Percentiles rank a stretch among this genome's conserved stretches.
Conservation (phyloP, 169 alveolate species). For the Plasmodium falciparum region DNA sequence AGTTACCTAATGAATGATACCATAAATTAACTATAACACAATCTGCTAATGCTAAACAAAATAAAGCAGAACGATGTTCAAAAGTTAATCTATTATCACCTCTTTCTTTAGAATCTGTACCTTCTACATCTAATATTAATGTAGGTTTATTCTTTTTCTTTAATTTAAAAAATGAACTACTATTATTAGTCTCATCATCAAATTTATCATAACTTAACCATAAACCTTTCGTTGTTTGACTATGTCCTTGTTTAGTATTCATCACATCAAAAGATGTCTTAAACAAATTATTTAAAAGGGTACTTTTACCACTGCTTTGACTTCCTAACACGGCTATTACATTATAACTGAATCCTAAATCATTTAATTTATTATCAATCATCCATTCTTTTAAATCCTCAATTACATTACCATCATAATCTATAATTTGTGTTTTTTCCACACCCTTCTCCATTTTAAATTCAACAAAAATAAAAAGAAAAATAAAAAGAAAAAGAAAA, state of each 20-base stretch:
- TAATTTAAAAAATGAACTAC: neutral
- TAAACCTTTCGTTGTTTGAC: constrained; percentile 93
- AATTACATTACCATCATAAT: constrained; percentile 71
- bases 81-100: constrained; percentile 92
- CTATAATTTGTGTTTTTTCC: constrained; percentile 57
- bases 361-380: constrained; percentile 19
- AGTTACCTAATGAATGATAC: constrained; percentile 91
- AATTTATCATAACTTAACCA: constrained; percentile 88
- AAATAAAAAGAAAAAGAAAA: too few relatives aligned
- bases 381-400: constrained; percentile 71
- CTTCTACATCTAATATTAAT: constrained; percentile 92
- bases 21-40: constrained; percentile 90
- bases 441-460: constrained; percentile 8
- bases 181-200: constrained; percentile 20
- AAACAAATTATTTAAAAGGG: constrained; percentile 87
- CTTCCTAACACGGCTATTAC: constrained; percentile 92
- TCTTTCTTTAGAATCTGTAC: constrained; percentile 92
- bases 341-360: constrained; percentile 82
- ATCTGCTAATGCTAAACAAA: constrained; percentile 92
- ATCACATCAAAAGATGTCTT: constrained; percentile 89
- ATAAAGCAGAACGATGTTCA: constrained; percentile 92
- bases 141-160: constrained; percentile 59
- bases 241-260: constrained; percentile 90
- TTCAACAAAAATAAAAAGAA: neutral
- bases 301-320: constrained; percentile 95